These are phyloP conservation scores for Solanum infundibuliforme DNA, from an alignment of 257 asterid species.

Conservation along the genomic window DNA sequence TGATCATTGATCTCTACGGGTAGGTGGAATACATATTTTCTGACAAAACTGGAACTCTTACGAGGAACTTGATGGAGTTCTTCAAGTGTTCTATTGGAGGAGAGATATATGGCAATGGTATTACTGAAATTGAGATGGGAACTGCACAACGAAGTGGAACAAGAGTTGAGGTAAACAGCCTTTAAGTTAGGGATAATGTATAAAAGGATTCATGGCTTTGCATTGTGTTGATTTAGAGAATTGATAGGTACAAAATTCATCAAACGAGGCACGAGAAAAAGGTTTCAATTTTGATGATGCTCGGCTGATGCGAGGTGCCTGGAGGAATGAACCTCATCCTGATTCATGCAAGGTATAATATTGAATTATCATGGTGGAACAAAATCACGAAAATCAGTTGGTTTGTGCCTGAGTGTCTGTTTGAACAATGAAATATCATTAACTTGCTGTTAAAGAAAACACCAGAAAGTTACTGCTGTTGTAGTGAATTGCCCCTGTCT, in stretches of 20 bases:
- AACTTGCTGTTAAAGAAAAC: background rate
- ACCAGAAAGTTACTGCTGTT: background rate
- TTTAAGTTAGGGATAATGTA: background rate
- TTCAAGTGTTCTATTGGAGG: constrained; percentile 97
- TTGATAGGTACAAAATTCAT: constrained; percentile 50
- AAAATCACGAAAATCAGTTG: background rate
- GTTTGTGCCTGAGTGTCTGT: background rate
- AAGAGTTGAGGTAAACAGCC: constrained; percentile 53
- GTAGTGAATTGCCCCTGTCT: background rate
- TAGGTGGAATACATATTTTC: constrained; percentile 99
- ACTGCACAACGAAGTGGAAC: constrained; percentile 74
- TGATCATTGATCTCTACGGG: constrained; percentile 12
- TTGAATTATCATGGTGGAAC: constrained; percentile 1
- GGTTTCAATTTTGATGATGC: constrained; percentile 94
- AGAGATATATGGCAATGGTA: constrained; percentile 91
- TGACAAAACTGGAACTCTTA: constrained; percentile 97
- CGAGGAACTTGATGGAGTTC: constrained; percentile 96
- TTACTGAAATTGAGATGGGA: constrained; percentile 91
- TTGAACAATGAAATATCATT: background rate
- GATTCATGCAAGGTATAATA: constrained; percentile 79
- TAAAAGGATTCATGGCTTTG: background rate
- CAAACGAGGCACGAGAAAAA: constrained; percentile 58
- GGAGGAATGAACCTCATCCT: constrained; percentile 94
- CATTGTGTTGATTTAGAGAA: constrained; percentile 7
- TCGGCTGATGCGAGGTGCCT: constrained; percentile 92